phyloP scores from a whole-genome alignment of 208 protist species.

The Polymyxa betae region DNA sequence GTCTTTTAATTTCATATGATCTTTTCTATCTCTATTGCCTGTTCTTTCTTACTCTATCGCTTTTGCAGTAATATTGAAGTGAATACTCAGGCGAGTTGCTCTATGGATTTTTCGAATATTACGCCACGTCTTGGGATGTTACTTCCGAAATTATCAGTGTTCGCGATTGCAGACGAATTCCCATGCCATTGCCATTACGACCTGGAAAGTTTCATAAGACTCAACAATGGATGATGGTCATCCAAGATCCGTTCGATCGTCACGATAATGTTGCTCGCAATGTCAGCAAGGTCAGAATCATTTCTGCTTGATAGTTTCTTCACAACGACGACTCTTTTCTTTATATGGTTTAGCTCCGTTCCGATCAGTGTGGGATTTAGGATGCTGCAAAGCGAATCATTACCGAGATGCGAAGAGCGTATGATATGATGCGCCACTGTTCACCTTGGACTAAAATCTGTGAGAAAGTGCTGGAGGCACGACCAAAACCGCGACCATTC shows the following conservation, averaged over 20 bases:
- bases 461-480: neutral
- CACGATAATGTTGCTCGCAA: conserved; percentile 12
- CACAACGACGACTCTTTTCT: no score
- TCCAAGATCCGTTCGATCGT: conserved; percentile 10
- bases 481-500: neutral
- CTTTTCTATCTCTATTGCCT: neutral
- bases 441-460: neutral
- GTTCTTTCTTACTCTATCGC: neutral
- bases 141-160: neutral
- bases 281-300: neutral
- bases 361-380: neutral
- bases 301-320: neutral
- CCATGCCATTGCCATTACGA: neutral
- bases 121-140: neutral
- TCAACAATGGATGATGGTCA: neutral
- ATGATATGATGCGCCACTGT: neutral
- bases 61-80: neutral
- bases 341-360: no score
- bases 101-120: neutral
- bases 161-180: neutral
- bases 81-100: neutral
- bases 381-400: neutral
- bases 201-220: neutral
- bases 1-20: neutral
- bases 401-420: neutral